Evolutionary conservation across 305 asterid species (phyloP).

Genomic region (Rubia peregrina): DNA sequence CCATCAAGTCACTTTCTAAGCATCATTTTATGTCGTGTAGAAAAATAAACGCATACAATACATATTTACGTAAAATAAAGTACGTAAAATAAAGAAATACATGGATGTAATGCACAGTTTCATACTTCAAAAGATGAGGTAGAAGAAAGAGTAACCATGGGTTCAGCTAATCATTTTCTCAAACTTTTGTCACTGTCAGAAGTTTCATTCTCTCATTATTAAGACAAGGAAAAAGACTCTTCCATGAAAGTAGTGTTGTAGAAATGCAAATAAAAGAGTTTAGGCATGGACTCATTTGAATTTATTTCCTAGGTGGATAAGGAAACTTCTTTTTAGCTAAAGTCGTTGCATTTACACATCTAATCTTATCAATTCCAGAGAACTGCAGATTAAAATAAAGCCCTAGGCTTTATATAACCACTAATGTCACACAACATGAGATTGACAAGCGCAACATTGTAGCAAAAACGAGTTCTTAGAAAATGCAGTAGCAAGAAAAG

Average conservation of each 20-base stretch:
- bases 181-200: not conserved
- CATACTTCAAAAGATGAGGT: conserved; percentile 3
- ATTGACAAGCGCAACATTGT: not conserved
- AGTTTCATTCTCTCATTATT: too few species aligned
- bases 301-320: conserved; percentile 4
- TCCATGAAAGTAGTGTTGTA: not conserved
- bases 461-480: conserved; percentile 1
- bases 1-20: too few species aligned
- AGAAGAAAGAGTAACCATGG: not conserved
- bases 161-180: not conserved
- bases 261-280: not conserved
- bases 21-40: too few species aligned
- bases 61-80: too few species aligned
- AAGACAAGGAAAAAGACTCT: not conserved
- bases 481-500: not conserved
- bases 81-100: too few species aligned
- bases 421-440: not conserved
- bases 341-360: not conserved
- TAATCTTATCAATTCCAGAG: not conserved
- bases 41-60: too few species aligned
- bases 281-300: not conserved
- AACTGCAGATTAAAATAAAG: not conserved
- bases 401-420: not conserved
- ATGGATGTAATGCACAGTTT: too few species aligned
- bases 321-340: not conserved